Evolutionary conservation across 2,329 filamentous ascomycete genomes (phyloP).

Genomic region (Aspergillus flavus): DNA sequence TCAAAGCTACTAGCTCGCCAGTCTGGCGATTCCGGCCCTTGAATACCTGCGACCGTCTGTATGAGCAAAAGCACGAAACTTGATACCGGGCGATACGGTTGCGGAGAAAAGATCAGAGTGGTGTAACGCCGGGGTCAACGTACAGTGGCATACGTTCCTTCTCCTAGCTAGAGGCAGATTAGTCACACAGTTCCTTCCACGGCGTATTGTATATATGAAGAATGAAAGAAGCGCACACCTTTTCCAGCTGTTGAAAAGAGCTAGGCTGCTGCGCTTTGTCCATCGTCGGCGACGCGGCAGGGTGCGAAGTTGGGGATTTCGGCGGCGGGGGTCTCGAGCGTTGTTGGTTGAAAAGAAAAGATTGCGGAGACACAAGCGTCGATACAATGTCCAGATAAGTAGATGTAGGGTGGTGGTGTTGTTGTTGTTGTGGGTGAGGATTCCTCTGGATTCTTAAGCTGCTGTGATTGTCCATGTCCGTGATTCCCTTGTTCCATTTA

Average conservation of each 20-base stretch:
- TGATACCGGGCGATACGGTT: conserved; percentile 5
- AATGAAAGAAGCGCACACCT: conserved; percentile 45
- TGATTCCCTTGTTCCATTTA: conserved; percentile 3
- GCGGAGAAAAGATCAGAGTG: neutral
- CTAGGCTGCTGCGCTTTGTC: conserved; percentile 90
- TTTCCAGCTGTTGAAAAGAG: conserved; percentile 99
- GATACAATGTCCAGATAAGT: conserved; percentile 35
- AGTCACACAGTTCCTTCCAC: conserved; percentile 30
- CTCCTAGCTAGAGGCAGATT: conserved; percentile 65
- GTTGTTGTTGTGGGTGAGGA: conserved; percentile 19
- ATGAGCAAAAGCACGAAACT: conserved; percentile 20
- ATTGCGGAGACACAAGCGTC: conserved; percentile 39
- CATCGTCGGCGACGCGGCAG: conserved; percentile 57
- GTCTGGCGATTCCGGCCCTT: conserved; percentile 97
- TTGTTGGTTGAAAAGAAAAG: conserved; percentile 37
- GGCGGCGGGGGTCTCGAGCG: conserved; percentile 20
- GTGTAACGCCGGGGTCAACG: conserved; percentile 34
- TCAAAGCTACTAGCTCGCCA: conserved; percentile 92
- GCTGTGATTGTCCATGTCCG: conserved; percentile 24
- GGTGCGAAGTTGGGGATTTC: conserved; percentile 18
- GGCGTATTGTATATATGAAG: neutral
- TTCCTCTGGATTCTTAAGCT: conserved; percentile 18
- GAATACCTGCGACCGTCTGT: conserved; percentile 70
- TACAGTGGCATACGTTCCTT: conserved; percentile 98
- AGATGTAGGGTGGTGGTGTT: conserved; percentile 19